These are phyloP conservation scores for Salix udensis DNA, from an alignment of 345 rosid species.

Conservation along the genomic window DNA sequence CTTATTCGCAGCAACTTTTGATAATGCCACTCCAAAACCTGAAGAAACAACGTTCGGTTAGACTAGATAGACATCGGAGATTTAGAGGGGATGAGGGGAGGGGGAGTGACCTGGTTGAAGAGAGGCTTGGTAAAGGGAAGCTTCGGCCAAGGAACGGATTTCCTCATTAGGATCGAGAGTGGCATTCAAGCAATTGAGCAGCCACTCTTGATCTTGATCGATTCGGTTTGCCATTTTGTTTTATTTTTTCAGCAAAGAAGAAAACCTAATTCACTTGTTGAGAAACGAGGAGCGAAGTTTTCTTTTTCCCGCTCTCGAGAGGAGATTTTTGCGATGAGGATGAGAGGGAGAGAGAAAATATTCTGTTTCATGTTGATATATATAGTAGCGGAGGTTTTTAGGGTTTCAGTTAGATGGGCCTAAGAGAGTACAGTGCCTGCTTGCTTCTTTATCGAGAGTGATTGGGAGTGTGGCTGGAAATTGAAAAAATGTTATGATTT, in stretches of 20 bases:
- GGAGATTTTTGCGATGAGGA: background rate
- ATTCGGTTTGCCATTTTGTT: slow-evolving; percentile 28
- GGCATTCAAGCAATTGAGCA: slow-evolving; percentile 75
- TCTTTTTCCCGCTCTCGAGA: background rate
- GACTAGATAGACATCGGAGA: background rate
- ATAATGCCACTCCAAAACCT: slow-evolving; percentile 84
- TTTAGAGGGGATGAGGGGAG: background rate
- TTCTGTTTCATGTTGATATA: background rate
- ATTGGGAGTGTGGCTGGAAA: too few relatives aligned
- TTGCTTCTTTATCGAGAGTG: background rate
- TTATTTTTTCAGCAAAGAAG: background rate
- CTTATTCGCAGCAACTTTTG: slow-evolving; percentile 73
- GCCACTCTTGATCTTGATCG: slow-evolving; percentile 89
- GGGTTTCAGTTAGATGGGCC: background rate
- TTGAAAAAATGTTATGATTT: too few relatives aligned
- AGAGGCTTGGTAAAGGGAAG: slow-evolving; percentile 78
- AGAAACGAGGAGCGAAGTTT: background rate
- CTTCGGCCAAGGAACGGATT: slow-evolving; percentile 83
- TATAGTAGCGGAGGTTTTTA: background rate
- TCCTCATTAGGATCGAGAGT: slow-evolving; percentile 80
- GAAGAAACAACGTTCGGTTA: slow-evolving; percentile 7
- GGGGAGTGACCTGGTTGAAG: slow-evolving; percentile 68
- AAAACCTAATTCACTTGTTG: background rate
- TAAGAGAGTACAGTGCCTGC: background rate
- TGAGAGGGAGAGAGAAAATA: background rate